phyloP scores from a whole-genome alignment of 345 rosid species.

The Lepidium sativum region DNA sequence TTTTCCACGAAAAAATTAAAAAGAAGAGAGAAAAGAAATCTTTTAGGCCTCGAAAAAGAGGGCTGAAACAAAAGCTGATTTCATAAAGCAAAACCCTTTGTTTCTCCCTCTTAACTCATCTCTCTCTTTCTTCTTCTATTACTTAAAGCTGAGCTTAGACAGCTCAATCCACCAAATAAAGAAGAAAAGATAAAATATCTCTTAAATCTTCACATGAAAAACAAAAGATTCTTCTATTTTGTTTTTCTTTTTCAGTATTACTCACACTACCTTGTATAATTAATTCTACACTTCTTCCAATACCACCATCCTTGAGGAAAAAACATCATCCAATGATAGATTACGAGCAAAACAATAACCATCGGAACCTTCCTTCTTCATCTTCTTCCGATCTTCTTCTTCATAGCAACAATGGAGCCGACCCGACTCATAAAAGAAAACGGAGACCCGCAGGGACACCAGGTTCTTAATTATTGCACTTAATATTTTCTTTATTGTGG shows the following conservation, averaged over 20 bases:
- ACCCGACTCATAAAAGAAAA: constrained; percentile 41
- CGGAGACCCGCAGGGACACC: constrained; percentile 91
- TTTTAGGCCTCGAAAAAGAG: constrained; percentile 12
- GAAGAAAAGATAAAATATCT: background rate
- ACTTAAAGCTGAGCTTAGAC: constrained; percentile 21
- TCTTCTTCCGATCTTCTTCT: constrained; percentile 17
- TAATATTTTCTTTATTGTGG: background rate
- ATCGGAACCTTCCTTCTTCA: constrained; percentile 1
- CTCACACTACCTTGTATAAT: background rate
- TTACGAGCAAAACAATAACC: constrained; percentile 15
- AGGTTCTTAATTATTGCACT: constrained; percentile 29
- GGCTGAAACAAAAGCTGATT: constrained; percentile 22
- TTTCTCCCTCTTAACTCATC: constrained; percentile 19
- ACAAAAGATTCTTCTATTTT: constrained; percentile 19
- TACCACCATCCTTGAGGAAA: background rate
- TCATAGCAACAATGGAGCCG: constrained; percentile 6
- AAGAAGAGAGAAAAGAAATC: background rate
- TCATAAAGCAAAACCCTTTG: constrained; percentile 25
- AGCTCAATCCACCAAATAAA: constrained; percentile 19
- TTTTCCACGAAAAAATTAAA: background rate
- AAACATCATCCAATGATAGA: constrained; percentile 4
- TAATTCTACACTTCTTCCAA: background rate
- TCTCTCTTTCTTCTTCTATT: constrained; percentile 17
- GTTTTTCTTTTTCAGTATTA: constrained; percentile 17
- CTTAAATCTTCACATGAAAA: constrained; percentile 17